These are phyloP conservation scores for Tagetes patula DNA, from an alignment of 129 eudicot species.

Conservation along the genomic window DNA sequence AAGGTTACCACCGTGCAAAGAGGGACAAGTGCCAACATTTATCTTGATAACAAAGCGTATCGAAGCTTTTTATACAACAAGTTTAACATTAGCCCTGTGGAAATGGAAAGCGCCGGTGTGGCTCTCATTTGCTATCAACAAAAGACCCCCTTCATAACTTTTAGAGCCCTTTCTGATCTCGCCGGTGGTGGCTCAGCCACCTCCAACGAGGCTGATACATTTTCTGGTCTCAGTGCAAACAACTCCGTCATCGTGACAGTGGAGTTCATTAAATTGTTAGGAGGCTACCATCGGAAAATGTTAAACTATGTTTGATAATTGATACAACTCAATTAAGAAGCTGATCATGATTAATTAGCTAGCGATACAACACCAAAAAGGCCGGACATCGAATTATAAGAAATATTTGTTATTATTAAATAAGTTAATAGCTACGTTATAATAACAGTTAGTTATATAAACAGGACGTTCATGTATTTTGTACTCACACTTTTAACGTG, in stretches of 20 bases:
- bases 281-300: constrained; percentile 31
- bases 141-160: constrained; percentile 39
- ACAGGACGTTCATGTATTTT: no score
- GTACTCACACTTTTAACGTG: no score
- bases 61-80: constrained; percentile 42
- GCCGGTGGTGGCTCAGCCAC: constrained; percentile 55
- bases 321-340: neutral
- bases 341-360: no score
- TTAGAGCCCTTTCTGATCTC: constrained; percentile 59
- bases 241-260: constrained; percentile 45
- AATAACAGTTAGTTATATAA: no score
- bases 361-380: no score
- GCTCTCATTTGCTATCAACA: constrained; percentile 60
- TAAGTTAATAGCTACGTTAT: no score
- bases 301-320: constrained; percentile 10
- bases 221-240: constrained; percentile 43
- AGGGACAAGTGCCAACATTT: constrained; percentile 52
- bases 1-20: constrained; percentile 43
- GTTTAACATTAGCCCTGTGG: constrained; percentile 48
- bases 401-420: no score
- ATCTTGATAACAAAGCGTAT: constrained; percentile 53
- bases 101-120: constrained; percentile 69
- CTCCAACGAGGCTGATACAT: constrained; percentile 48
- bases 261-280: constrained; percentile 39
- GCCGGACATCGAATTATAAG: no score